A percentile compares a stretch with the other conserved stretches of the same genome.
phyloP scores from a whole-genome alignment of 2,329 filamentous ascomycete species.

The Amauroascus niger region DNA sequence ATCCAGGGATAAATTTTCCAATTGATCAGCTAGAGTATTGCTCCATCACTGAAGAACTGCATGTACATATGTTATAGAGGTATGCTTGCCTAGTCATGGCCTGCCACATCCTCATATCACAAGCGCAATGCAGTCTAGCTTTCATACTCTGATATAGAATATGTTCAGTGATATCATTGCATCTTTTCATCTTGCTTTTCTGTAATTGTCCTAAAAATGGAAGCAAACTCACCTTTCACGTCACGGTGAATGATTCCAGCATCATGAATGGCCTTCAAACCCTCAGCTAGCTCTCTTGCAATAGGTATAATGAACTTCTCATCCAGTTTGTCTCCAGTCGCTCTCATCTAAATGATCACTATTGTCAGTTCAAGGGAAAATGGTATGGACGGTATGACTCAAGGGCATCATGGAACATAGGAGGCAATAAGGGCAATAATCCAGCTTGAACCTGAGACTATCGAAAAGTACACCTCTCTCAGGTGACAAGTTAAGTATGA shows the following conservation, averaged over 20 bases:
- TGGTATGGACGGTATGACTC: neutral
- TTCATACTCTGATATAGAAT: neutral
- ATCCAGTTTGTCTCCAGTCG: conserved; percentile 42
- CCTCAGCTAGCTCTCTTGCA: conserved; percentile 53
- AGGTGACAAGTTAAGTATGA: neutral
- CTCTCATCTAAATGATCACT: conserved; percentile 34
- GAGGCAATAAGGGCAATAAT: neutral
- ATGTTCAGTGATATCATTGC: neutral
- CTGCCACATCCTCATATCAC: too few relatives aligned
- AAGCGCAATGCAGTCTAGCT: neutral
- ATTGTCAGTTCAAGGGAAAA: neutral
- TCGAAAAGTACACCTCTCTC: too few relatives aligned
- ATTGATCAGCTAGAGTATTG: neutral
- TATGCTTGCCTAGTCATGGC: too few relatives aligned
- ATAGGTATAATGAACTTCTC: conserved; percentile 56
- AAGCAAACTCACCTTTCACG: conserved; percentile 45
- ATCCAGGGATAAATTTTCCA: neutral
- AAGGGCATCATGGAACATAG: neutral
- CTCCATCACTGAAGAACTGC: neutral
- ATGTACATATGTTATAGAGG: neutral
- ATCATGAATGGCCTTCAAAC: conserved; percentile 53
- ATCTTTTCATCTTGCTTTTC: too few relatives aligned
- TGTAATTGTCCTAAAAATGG: neutral
- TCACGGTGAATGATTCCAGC: conserved; percentile 58
- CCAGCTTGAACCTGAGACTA: neutral